Base-by-base conservation (phyloP, 2,329 filamentous ascomycete genomes). In the Fusarium circinatum region DNA sequence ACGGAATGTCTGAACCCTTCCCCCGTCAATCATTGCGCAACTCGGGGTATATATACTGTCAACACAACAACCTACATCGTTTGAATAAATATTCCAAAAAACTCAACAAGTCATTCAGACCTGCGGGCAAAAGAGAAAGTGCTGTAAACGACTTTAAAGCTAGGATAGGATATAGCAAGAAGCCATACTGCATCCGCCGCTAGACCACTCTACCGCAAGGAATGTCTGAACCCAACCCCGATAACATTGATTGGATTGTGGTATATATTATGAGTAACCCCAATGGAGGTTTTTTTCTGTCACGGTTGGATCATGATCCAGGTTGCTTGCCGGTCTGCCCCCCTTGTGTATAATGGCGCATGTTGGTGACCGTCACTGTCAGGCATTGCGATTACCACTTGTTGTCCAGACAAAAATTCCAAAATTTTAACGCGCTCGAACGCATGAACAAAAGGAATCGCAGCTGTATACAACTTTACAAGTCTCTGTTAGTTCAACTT, bases 361-460 rank as follows among this genome's bases (percentile, higher is more conserved):
- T 48, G 20, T 12, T 49, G 2, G 32, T n/a, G 0, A 7, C 47
- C 5, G 10, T 32, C 22, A n/a, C 28, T 32, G 15, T n/a, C 15
- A 30, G 11, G 22, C 28, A 49, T n/a, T 32, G 22, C 7, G 5
- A 18, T 5, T 3, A 17, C 47, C 20, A 18, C 7, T 17, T n/a
- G 3, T 18, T 4, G 0, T 13, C 14, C 3, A 3, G 7, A 3
- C 10, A 6, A 30, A 30, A 32, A n/a, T 17, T 2, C 47, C 47
- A 30, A 49, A 49, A 30, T 1, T 6, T 7, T n/a, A 17, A 6
- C 26, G 4, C 20, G 20, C 14, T 49, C 47, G 28, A 49, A 49
- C 28, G 47, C 28, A 49, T 3, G 10, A 49, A 0, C 26, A 48
- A 48, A 48, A 30, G 26, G 26, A 48, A 48, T 48, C 45, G 45